These are phyloP conservation scores for Fraxinus latifolia DNA, from an alignment of 305 asterid species.

Conservation along the genomic window DNA sequence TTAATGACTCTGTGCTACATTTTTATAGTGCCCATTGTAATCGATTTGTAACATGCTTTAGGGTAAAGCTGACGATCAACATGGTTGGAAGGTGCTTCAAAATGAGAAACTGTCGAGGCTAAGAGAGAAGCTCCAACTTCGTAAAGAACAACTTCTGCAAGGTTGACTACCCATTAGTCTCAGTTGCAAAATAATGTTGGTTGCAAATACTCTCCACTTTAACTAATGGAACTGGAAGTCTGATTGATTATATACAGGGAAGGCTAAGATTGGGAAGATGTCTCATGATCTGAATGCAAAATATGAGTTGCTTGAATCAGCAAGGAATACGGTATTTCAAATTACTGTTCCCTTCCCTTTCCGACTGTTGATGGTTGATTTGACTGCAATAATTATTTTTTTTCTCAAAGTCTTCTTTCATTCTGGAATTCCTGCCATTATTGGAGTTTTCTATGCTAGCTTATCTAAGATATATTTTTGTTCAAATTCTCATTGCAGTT, in stretches of 20 bases:
- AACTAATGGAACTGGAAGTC: constrained; percentile 22
- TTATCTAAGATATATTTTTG: constrained; percentile 19
- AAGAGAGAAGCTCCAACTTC: constrained; percentile 68
- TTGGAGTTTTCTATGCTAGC: constrained; percentile 15
- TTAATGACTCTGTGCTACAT: neutral
- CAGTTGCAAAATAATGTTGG: constrained; percentile 6
- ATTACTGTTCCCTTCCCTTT: neutral
- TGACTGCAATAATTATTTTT: constrained; percentile 9
- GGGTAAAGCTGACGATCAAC: constrained; percentile 98
- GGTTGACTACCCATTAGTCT: constrained; percentile 42
- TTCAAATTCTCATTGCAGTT: constrained; percentile 53
- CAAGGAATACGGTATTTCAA: constrained; percentile 57
- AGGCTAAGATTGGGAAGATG: constrained; percentile 59
- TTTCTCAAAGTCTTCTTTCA: constrained; percentile 1
- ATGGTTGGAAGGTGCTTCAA: constrained; percentile 75
- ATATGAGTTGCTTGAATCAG: constrained; percentile 66
- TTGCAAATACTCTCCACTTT: constrained; percentile 16
- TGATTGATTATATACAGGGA: constrained; percentile 50
- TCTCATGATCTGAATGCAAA: constrained; percentile 67
- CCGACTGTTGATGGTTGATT: constrained; percentile 12
- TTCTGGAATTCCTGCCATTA: neutral
- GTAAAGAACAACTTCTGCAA: constrained; percentile 62
- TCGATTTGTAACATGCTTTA: constrained; percentile 23
- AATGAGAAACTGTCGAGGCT: constrained; percentile 70
- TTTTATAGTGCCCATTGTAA: neutral